phyloP scores from a whole-genome alignment of 1,284 basidiomycete species.

The Trichosporon coremiiforme region DNA sequence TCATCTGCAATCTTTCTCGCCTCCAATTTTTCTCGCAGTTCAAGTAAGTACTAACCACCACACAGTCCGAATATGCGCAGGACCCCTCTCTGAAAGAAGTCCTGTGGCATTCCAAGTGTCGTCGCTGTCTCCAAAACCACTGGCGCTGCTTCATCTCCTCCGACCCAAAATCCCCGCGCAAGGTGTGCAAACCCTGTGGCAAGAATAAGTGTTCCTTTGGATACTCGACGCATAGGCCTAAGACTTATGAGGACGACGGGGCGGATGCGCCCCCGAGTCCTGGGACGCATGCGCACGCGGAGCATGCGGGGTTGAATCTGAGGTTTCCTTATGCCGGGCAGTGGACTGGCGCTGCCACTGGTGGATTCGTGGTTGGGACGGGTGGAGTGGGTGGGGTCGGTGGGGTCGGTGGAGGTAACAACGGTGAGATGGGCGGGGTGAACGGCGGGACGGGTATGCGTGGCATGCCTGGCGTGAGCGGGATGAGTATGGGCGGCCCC shows the following conservation, averaged over 20 bases:
- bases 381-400: background rate
- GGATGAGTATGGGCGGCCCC: background rate
- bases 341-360: background rate
- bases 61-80: slow-evolving; percentile 23
- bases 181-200: slow-evolving; percentile 30
- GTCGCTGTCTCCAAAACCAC: slow-evolving; percentile 27
- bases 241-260: slow-evolving; percentile 17
- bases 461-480: background rate
- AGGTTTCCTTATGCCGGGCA: background rate
- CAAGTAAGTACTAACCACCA: background rate
- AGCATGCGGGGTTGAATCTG: background rate
- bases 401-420: background rate
- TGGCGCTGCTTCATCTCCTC: slow-evolving; percentile 31
- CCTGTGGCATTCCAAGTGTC: slow-evolving; percentile 19
- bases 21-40: too few species aligned
- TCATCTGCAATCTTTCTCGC: background rate
- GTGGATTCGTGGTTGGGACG: background rate
- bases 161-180: slow-evolving; percentile 25
- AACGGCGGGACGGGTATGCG: too few species aligned
- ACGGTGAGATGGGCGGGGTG: too few species aligned
- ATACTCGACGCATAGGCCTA: slow-evolving; percentile 10
- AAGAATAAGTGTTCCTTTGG: slow-evolving; percentile 33
- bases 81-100: slow-evolving; percentile 27
- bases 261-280: background rate
- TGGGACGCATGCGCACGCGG: background rate